Conservation (phyloP, 805 yeast genomes). For the Zygotorulaspora sp. region DNA sequence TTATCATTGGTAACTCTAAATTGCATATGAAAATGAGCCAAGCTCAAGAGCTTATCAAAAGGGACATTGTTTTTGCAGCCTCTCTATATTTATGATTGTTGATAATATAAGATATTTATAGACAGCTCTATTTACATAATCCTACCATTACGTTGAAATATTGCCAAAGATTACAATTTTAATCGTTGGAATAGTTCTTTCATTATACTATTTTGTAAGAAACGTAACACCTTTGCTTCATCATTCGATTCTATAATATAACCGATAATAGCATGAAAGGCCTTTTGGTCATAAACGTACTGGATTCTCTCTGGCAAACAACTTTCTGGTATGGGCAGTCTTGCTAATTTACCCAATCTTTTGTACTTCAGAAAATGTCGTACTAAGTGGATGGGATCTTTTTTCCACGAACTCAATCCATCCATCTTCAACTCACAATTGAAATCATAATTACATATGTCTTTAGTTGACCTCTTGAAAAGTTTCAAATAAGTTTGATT, state of each 20-base stretch:
- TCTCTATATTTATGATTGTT: slow-evolving; percentile 60
- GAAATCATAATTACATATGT: slow-evolving; percentile 23
- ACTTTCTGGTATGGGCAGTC: slow-evolving; percentile 18
- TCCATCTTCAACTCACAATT: slow-evolving; percentile 18
- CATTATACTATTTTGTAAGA: slow-evolving; percentile 21
- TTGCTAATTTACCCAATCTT: slow-evolving; percentile 12
- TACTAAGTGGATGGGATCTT: slow-evolving; percentile 9
- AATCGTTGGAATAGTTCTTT: slow-evolving; percentile 17
- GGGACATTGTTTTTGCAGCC: slow-evolving; percentile 97
- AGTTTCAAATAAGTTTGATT: slow-evolving; percentile 12
- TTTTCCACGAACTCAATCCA: slow-evolving; percentile 13
- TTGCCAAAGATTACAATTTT: too few species aligned
- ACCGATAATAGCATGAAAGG: slow-evolving; percentile 27
- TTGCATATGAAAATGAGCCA: slow-evolving; percentile 83
- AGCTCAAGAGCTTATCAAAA: slow-evolving; percentile 91
- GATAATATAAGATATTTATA: too few species aligned
- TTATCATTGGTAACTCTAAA: slow-evolving; percentile 90
- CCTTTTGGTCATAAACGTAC: slow-evolving; percentile 14
- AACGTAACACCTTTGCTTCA: slow-evolving; percentile 14
- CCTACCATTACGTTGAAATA: too few species aligned
- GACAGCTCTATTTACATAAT: too few species aligned
- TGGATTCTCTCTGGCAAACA: slow-evolving; percentile 23
- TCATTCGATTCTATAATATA: slow-evolving; percentile 21
- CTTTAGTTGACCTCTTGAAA: slow-evolving; percentile 17
- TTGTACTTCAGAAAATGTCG: slow-evolving; percentile 12